phyloP scores from a whole-genome alignment of 2,329 filamentous ascomycete genomes.

The Cladosporium cucumerinum region DNA sequence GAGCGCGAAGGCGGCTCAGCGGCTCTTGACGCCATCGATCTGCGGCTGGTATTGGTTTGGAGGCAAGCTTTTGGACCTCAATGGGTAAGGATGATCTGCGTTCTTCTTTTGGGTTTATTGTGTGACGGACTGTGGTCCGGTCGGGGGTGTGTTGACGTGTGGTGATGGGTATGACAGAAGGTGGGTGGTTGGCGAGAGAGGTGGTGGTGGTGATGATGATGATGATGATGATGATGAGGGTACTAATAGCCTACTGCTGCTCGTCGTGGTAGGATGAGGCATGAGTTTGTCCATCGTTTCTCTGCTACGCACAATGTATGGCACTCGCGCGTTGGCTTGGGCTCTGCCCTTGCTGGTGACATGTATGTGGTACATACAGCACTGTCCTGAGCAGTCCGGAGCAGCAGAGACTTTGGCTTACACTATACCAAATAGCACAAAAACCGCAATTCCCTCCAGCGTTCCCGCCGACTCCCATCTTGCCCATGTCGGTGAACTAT shows the following conservation, averaged over 20 bases:
- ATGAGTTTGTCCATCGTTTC: neutral
- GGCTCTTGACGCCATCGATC: neutral
- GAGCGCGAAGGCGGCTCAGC: neutral
- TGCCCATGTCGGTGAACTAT: conserved; percentile 23
- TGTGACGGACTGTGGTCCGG: neutral
- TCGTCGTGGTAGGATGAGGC: neutral
- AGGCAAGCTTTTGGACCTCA: neutral
- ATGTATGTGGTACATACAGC: neutral
- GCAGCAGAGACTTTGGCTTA: neutral
- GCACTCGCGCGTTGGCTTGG: neutral
- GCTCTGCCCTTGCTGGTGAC: conserved; percentile 1
- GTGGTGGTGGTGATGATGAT: no score
- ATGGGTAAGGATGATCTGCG: neutral
- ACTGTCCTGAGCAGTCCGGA: neutral
- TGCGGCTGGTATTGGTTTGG: neutral
- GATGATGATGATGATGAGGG: neutral
- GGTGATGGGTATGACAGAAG: neutral
- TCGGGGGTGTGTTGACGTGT: neutral
- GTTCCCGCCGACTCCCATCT: conserved; percentile 27
- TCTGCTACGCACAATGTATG: neutral
- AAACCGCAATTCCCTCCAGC: conserved; percentile 29
- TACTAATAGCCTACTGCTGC: neutral
- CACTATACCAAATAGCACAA: conserved; percentile 18
- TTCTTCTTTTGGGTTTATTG: neutral
- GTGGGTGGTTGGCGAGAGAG: neutral